These are phyloP conservation scores for Solanum commersonii DNA, from an alignment of 257 asterid species.

Conservation along the genomic window DNA sequence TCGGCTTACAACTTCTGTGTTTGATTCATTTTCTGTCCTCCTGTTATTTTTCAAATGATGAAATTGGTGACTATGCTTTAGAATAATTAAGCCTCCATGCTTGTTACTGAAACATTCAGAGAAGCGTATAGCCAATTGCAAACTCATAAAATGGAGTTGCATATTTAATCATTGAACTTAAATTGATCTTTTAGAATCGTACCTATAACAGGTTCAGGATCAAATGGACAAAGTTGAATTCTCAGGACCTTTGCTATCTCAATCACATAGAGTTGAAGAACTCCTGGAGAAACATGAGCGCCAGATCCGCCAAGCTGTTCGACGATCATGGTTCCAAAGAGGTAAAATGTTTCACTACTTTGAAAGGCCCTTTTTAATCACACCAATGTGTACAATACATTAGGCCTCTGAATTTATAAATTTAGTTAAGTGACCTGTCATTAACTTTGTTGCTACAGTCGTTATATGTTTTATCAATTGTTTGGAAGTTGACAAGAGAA, in stretches of 20 bases:
- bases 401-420: neutral
- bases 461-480: neutral
- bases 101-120: neutral
- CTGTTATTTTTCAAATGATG: neutral
- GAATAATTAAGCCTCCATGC: neutral
- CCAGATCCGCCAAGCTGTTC: conserved; percentile 91
- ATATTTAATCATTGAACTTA: neutral
- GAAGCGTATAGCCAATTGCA: neutral
- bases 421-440: neutral
- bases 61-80: neutral
- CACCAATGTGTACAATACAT: neutral
- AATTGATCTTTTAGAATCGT: conserved; percentile 9
- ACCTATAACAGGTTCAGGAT: conserved; percentile 54
- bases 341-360: conserved; percentile 23
- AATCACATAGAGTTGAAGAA: conserved; percentile 69
- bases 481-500: neutral
- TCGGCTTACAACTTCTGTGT: neutral
- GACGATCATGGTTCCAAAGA: conserved; percentile 93
- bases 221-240: conserved; percentile 85
- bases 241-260: conserved; percentile 89
- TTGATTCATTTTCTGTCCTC: neutral
- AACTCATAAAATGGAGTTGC: neutral
- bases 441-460: neutral
- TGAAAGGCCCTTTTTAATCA: neutral
- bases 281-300: conserved; percentile 90